Conservation (phyloP, 108 stramenopile genomes). For the Nannochloropsis gaditana region DNA sequence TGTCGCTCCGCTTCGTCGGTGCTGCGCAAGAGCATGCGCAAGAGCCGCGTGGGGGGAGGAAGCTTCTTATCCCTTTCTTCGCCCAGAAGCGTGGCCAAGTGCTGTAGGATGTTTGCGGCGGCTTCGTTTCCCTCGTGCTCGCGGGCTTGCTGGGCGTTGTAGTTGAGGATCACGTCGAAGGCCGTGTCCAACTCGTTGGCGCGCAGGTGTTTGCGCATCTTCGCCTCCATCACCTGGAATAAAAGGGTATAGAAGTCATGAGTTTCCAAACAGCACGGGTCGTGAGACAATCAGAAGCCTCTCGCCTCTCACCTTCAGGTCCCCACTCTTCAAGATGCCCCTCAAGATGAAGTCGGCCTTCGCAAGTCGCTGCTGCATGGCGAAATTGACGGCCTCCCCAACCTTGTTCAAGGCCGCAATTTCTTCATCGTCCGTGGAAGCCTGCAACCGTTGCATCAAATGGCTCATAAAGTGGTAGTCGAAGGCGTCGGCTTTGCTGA, state of each 20-base stretch:
- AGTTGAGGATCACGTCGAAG: slow-evolving; percentile 18
- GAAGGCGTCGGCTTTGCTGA: not conserved
- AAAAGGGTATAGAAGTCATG: not conserved
- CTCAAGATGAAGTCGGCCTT: not conserved
- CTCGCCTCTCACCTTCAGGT: not conserved
- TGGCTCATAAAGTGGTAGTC: slow-evolving; percentile 5
- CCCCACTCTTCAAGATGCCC: slow-evolving; percentile 4
- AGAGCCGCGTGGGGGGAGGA: not conserved
- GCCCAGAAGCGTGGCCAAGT: not conserved
- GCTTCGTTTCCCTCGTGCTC: not conserved
- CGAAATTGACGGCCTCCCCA: not conserved
- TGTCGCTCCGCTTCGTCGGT: not conserved
- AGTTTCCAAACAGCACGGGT: not conserved
- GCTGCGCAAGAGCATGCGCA: not conserved
- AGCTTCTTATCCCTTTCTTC: not conserved
- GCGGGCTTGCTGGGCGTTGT: slow-evolving; percentile 5
- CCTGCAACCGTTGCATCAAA: not conserved
- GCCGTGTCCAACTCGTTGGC: not conserved
- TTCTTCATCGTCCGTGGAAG: not conserved
- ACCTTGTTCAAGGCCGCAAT: not conserved
- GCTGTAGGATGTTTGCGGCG: not conserved
- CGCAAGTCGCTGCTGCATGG: not conserved
- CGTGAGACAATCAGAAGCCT: not conserved
- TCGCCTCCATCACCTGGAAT: slow-evolving; percentile 3
- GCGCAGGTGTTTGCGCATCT: not conserved